Percentiles rank a stretch among this genome's conserved stretches.
phyloP scores from a whole-genome alignment of 164 flowering plant genomes.

The Chimonanthus salicifolius region DNA sequence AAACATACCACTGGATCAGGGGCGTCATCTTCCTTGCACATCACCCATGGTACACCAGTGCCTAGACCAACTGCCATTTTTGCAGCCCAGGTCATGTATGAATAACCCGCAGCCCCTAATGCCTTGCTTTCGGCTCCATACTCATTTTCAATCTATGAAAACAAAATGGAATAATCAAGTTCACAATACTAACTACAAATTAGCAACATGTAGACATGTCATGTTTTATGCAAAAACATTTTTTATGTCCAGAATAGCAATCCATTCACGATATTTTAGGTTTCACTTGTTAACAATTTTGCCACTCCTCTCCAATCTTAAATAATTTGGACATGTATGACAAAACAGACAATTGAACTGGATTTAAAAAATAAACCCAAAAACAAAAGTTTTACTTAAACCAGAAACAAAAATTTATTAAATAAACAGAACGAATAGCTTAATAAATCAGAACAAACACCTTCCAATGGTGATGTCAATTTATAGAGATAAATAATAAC shows the following conservation, averaged over 20 bases:
- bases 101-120: slow-evolving; percentile 50
- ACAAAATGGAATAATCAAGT: neutral
- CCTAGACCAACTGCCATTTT: slow-evolving; percentile 53
- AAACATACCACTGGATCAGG: slow-evolving; percentile 66
- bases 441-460: neutral
- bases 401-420: too few relatives aligned
- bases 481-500: neutral
- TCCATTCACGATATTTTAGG: neutral
- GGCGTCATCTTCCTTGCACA: slow-evolving; percentile 80
- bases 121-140: slow-evolving; percentile 41
- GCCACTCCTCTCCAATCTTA: neutral
- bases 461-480: neutral
- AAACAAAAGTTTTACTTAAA: neutral
- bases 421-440: too few relatives aligned
- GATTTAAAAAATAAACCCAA: neutral
- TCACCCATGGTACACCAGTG: slow-evolving; percentile 78
- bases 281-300: neutral
- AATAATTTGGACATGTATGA: too few relatives aligned
- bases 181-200: too few relatives aligned
- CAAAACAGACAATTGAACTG: neutral
- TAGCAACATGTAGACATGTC: neutral
- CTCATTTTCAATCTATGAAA: slow-evolving; percentile 64
- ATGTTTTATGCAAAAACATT: neutral
- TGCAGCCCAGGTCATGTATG: slow-evolving; percentile 70
- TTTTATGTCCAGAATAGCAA: neutral